A percentile compares a stretch with the other conserved stretches of the same genome.
Evolutionary conservation across 2,329 filamentous ascomycete genomes (phyloP).

Genomic region (Aspergillus flavus): DNA sequence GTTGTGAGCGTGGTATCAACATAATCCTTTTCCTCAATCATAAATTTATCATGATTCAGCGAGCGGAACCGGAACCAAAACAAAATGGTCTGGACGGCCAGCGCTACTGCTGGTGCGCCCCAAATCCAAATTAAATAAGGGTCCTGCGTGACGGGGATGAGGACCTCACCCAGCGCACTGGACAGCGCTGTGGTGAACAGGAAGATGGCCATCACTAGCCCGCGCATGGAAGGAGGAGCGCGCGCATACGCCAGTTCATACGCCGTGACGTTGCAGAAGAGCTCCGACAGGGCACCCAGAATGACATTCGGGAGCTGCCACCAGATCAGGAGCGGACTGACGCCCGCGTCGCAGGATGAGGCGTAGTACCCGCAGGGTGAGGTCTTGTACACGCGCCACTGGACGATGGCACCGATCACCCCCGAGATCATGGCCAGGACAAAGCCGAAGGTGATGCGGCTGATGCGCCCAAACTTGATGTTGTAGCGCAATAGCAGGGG

Average conservation of each 20-base stretch:
- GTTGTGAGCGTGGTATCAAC: not conserved
- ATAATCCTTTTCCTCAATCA: not conserved
- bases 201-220: conserved; percentile 46
- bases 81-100: not conserved
- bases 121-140: not conserved
- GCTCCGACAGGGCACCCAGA: conserved; percentile 43
- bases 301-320: conserved; percentile 44
- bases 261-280: conserved; percentile 48
- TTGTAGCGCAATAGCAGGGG: conserved; percentile 45
- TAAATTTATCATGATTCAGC: not conserved
- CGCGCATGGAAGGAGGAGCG: conserved; percentile 46
- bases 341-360: conserved; percentile 39
- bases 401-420: conserved; percentile 40
- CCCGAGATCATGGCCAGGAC: conserved; percentile 52
- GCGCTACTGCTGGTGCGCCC: not conserved
- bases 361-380: conserved; percentile 49
- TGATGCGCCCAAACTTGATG: conserved; percentile 53
- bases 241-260: conserved; percentile 51
- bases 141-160: not conserved
- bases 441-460: conserved; percentile 56
- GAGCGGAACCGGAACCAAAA: not conserved
- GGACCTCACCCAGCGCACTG: not conserved
- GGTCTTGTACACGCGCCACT: conserved; percentile 51
- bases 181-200: conserved; percentile 45
- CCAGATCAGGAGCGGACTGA: conserved; percentile 47